Base-by-base conservation (phyloP, 2,329 filamentous ascomycete genomes). In the Nigrospora oryzae region DNA sequence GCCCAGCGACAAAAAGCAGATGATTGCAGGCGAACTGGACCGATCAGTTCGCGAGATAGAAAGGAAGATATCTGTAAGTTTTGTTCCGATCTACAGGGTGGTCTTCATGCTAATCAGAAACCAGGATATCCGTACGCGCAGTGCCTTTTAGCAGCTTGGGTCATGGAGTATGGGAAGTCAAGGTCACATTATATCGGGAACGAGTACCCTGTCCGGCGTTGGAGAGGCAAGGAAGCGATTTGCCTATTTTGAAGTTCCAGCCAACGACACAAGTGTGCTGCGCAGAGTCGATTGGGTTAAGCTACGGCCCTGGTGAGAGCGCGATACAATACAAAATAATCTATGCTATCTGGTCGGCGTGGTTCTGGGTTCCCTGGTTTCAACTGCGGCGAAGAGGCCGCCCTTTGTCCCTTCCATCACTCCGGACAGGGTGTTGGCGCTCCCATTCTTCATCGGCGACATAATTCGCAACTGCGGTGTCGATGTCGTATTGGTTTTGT, bases 11-110 rank as follows among this genome's bases (percentile, higher is more conserved):
- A 90, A 88, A 72, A 95, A 96, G 74, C 83, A 89, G 66, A 89
- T 90, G 79, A 95, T 98, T 69, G 91, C 91, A 2, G 89, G 79
- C 42, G 91, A 97, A 65, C 66, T 97, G 54, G 93, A 97, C 65
- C 83, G 93, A 47, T 91, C 87, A 36, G 83, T 96, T 45, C 72
- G 89, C 55, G 88, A 97, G 67, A 93, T 98, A 59, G 94, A 98
- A 73, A 83, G 93, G 58, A 96, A 96, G 70, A 91, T 98, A 59
- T 89, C 86, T 48, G 75, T 75, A 59, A 60, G 72, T 64, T 43
- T n/a, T n/a, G 11, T 5, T 11, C 14, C 11, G 4, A 11, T 8
- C 34, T 40, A 35, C 5, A 8, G 30, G 14, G 16, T 37, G 31
- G 17, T 36, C 15, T 7, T 11, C 19, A 1, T 40, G 42, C 58